These are phyloP conservation scores for Penicillium roqueforti DNA, from an alignment of 495 filamentous ascomycete genomes.

Conservation along the genomic window DNA sequence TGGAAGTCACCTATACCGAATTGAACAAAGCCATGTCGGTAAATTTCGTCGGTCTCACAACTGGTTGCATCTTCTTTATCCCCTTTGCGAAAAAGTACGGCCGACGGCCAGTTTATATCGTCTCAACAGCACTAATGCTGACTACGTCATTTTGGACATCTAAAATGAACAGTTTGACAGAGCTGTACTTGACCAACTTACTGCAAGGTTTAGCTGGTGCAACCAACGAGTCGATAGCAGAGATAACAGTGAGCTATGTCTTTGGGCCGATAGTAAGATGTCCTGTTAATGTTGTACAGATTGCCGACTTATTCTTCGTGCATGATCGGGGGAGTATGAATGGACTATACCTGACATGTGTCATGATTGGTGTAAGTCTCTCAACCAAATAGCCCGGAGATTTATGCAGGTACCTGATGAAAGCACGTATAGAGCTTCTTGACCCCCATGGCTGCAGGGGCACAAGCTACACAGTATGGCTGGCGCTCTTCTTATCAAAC, in stretches of 20 bases:
- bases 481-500: conserved; percentile 33
- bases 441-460: conserved; percentile 32
- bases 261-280: not conserved
- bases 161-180: conserved; percentile 20
- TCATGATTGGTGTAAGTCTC: conserved; percentile 34
- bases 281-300: conserved; percentile 18
- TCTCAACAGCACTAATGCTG: conserved; percentile 29
- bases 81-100: conserved; percentile 34
- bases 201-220: conserved; percentile 33
- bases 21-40: conserved; percentile 31
- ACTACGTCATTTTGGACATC: conserved; percentile 29
- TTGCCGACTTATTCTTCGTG: conserved; percentile 38
- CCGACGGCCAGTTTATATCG: conserved; percentile 33
- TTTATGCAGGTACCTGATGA: not conserved
- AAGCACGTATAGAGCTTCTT: conserved; percentile 27
- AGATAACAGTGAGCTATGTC: conserved; percentile 27
- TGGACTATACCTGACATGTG: conserved; percentile 33
- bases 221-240: conserved; percentile 32
- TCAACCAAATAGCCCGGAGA: not conserved
- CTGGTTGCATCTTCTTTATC: conserved; percentile 33
- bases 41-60: conserved; percentile 31
- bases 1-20: conserved; percentile 24
- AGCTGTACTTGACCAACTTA: conserved; percentile 31
- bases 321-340: conserved; percentile 37
- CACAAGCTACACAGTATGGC: conserved; percentile 29